These are phyloP conservation scores for Spergularia bocconei DNA, from an alignment of 148 eudicot species.

Conservation along the genomic window DNA sequence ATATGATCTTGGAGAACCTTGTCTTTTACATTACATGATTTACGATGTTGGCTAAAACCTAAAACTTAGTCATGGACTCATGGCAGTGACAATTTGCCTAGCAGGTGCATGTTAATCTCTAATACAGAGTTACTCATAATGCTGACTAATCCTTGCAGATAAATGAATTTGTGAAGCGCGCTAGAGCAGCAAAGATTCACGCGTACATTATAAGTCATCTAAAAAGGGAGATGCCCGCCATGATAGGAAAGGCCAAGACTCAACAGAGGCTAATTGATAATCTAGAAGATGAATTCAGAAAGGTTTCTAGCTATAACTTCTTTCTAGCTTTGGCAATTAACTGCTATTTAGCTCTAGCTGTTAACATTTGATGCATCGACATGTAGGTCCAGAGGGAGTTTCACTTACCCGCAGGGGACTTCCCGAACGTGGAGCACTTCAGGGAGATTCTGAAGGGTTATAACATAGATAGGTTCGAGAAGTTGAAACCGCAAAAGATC, in stretches of 20 bases:
- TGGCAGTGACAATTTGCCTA: no score
- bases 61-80: no score
- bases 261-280: conserved; percentile 84
- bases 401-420: conserved; percentile 78
- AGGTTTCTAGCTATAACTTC: conserved; percentile 36
- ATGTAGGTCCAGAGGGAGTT: conserved; percentile 71
- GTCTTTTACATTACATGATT: neutral
- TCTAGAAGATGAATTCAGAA: conserved; percentile 61
- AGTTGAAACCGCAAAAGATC: conserved; percentile 62
- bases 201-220: conserved; percentile 83
- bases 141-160: conserved; percentile 38
- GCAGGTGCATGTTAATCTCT: neutral
- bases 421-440: conserved; percentile 64
- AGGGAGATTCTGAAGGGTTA: conserved; percentile 64
- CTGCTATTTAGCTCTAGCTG: neutral
- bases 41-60: no score
- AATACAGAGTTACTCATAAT: neutral
- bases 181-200: conserved; percentile 89
- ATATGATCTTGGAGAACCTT: neutral
- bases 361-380: neutral
- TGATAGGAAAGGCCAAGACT: conserved; percentile 76
- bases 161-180: conserved; percentile 87
- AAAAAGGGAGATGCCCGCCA: conserved; percentile 82
- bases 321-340: neutral
- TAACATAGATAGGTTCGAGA: conserved; percentile 68